These are phyloP conservation scores for Crithidia brevicula DNA, from an alignment of 208 protist genomes.

Conservation along the genomic window DNA sequence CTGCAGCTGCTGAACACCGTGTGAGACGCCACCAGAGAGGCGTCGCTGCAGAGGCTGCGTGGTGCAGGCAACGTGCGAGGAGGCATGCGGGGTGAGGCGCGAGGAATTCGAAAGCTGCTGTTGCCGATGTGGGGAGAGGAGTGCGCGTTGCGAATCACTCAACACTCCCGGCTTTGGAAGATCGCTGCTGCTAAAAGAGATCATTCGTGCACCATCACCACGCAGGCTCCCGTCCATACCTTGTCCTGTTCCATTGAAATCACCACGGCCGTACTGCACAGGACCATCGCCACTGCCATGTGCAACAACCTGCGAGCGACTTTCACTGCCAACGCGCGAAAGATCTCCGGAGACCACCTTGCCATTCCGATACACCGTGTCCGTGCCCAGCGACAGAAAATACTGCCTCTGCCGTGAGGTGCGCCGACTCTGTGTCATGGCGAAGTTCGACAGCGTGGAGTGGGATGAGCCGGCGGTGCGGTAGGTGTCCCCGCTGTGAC, in stretches of 20 bases:
- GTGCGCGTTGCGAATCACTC: too few species aligned
- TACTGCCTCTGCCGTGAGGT: conserved; percentile 6
- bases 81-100: too few species aligned
- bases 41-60: conserved; percentile 8
- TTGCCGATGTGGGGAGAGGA: too few species aligned
- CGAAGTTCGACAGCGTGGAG: conserved; percentile 17
- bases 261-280: too few species aligned
- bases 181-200: too few species aligned
- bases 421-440: neutral
- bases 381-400: conserved; percentile 15
- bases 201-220: too few species aligned
- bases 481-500: conserved; percentile 16
- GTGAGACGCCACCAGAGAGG: conserved; percentile 1
- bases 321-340: neutral
- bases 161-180: too few species aligned
- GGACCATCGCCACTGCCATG: too few species aligned
- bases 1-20: neutral
- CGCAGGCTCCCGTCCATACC: too few species aligned
- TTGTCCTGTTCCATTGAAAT: too few species aligned
- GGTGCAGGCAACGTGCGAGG: neutral
- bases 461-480: conserved; percentile 12
- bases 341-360: neutral
- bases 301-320: too few species aligned
- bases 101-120: too few species aligned
- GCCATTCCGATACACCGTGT: conserved; percentile 6